phyloP scores from a whole-genome alignment of 192 early-diverging fungal genomes.

The Piromyces sp. region DNA sequence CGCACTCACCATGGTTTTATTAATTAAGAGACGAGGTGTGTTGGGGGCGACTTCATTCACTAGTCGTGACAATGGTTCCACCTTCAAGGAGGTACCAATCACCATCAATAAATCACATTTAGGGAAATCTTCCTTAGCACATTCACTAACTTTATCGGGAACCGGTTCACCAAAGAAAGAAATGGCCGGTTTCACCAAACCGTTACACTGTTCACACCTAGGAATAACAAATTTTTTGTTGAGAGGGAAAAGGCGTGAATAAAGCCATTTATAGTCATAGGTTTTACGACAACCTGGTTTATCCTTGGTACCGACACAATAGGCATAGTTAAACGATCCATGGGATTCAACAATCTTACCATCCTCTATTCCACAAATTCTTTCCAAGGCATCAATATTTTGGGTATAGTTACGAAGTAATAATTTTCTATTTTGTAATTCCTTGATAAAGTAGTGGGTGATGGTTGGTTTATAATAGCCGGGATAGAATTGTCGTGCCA shows the following conservation, averaged over 20 bases:
- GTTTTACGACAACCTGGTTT: slow-evolving; percentile 5
- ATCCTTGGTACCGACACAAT: slow-evolving; percentile 47
- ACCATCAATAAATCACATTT: slow-evolving; percentile 74
- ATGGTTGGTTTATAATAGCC: slow-evolving; percentile 52
- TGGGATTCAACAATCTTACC: slow-evolving; percentile 72
- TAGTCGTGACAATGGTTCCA: slow-evolving; percentile 77
- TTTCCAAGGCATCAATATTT: slow-evolving; percentile 92
- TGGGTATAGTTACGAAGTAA: slow-evolving; percentile 76
- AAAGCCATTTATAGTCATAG: slow-evolving; percentile 16
- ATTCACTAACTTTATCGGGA: slow-evolving; percentile 53
- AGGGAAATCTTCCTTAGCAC: slow-evolving; percentile 41
- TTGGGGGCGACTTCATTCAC: slow-evolving; percentile 39
- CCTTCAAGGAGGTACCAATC: slow-evolving; percentile 79
- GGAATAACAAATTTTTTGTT: slow-evolving; percentile 31
- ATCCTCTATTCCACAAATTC: slow-evolving; percentile 37
- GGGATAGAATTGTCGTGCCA: slow-evolving; percentile 83
- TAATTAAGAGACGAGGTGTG: slow-evolving; percentile 79
- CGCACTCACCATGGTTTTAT: slow-evolving; percentile 10
- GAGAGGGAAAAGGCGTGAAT: slow-evolving; percentile 28
- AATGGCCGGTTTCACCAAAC: slow-evolving; percentile 82
- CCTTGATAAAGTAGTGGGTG: slow-evolving; percentile 71
- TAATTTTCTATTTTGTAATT: slow-evolving; percentile 50
- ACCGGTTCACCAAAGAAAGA: slow-evolving; percentile 89
- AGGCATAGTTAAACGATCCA: slow-evolving; percentile 72
- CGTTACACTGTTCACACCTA: slow-evolving; percentile 45